These are phyloP conservation scores for Rhynchosporium secalis DNA, from an alignment of 2,329 filamentous ascomycete genomes.

Conservation along the genomic window DNA sequence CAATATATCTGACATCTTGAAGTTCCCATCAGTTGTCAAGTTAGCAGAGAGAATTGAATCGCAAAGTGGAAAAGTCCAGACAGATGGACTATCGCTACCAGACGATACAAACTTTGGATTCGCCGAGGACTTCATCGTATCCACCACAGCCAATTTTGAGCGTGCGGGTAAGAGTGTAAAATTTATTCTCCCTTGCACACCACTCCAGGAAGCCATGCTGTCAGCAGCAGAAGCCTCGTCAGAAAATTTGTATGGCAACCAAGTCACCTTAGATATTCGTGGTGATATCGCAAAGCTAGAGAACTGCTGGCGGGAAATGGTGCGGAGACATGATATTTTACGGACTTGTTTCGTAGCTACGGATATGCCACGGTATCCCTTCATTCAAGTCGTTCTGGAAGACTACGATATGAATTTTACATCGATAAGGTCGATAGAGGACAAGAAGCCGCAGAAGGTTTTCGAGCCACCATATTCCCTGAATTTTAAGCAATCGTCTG, in stretches of 20 bases:
- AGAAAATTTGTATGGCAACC: slow-evolving; percentile 68
- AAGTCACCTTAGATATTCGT: slow-evolving; percentile 62
- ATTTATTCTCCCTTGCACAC: slow-evolving; percentile 75
- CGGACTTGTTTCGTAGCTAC: slow-evolving; percentile 75
- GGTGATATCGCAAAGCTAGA: slow-evolving; percentile 53
- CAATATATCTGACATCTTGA: slow-evolving; percentile 69
- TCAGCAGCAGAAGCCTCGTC: slow-evolving; percentile 51
- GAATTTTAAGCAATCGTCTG: slow-evolving; percentile 17
- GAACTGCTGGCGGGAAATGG: slow-evolving; percentile 62
- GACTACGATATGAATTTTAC: slow-evolving; percentile 41
- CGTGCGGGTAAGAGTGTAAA: slow-evolving; percentile 43
- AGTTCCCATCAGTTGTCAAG: slow-evolving; percentile 63
- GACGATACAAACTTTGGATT: slow-evolving; percentile 31
- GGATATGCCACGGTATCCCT: slow-evolving; percentile 58
- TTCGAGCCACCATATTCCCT: slow-evolving; percentile 36
- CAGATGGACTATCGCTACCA: neutral
- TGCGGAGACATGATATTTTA: slow-evolving; percentile 70
- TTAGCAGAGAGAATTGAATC: slow-evolving; percentile 48
- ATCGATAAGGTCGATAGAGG: slow-evolving; percentile 3
- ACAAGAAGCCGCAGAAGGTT: slow-evolving; percentile 8
- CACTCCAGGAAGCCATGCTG: slow-evolving; percentile 86
- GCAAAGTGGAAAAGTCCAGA: neutral
- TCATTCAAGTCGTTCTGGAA: slow-evolving; percentile 69
- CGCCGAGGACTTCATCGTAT: slow-evolving; percentile 26
- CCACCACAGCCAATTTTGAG: slow-evolving; percentile 28